Conservation (phyloP, 257 asterid genomes). For the Solanum dulcamara region DNA sequence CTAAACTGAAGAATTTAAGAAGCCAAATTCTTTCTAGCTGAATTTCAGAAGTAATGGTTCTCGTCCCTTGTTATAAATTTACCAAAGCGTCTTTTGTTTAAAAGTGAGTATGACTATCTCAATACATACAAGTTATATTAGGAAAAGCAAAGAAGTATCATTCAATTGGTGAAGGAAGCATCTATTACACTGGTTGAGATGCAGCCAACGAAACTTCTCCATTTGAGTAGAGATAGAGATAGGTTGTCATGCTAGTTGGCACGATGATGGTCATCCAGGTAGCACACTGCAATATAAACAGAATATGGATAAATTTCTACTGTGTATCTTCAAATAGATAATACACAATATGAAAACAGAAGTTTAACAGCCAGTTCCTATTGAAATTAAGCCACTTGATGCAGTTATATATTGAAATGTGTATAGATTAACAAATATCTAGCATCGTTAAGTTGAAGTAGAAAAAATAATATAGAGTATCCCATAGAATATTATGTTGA, state of each 20-base stretch:
- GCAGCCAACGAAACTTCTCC: slow-evolving; percentile 97
- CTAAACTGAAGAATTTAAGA: not conserved
- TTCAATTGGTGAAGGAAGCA: slow-evolving; percentile 46
- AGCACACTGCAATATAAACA: slow-evolving; percentile 61
- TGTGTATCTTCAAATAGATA: not conserved
- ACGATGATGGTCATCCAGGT: slow-evolving; percentile 95
- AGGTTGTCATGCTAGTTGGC: slow-evolving; percentile 96
- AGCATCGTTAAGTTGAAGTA: not conserved
- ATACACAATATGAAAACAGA: not conserved
- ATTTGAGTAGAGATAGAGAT: slow-evolving; percentile 87
- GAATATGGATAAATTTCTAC: not conserved
- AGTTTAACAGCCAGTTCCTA: not conserved
- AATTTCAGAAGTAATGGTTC: not conserved
- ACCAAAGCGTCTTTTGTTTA: not conserved
- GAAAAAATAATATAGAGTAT: not conserved
- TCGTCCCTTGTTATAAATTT: not conserved
- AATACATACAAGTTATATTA: not conserved
- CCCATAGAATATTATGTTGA: not conserved
- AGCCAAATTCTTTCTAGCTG: not conserved
- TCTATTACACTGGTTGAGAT: slow-evolving; percentile 99
- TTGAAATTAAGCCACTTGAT: not conserved
- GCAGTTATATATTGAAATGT: not conserved
- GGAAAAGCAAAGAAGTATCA: not conserved
- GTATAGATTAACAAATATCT: not conserved
- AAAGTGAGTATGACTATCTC: not conserved